Base-by-base conservation (phyloP, 768 basidiomycete genomes). In the Tulasnella sp. region DNA sequence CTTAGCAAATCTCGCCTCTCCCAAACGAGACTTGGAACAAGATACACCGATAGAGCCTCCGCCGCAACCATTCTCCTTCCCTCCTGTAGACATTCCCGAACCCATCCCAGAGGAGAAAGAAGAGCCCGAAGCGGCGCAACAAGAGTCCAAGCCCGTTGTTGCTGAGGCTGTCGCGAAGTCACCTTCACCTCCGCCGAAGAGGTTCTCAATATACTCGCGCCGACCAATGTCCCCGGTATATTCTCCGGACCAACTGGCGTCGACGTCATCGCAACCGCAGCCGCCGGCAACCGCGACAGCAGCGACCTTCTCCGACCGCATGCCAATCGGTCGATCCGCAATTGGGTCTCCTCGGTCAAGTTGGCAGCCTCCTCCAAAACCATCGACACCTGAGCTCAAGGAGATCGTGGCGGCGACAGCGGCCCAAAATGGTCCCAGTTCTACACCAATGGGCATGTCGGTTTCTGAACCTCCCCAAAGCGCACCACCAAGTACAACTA, bases 201-300 rank as follows among this genome's bases (percentile, higher is more conserved):
- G 67, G 29, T 38, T 70, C 39, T 76, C 75, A 36, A 70, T 76
- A 39, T 76, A 75, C 74, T 75, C 74, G 12, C n/a, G 74, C 4
- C 36, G 37, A 68, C 74, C 74, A 36, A 67, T 75, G 38, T 75
- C 74, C n/a, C 74, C 74, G n/a, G 67, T 75, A 31, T 75, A 75
- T 38, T 75, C 74, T n/a, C 74, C 74, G 29, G 38, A 75, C 74
- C 42, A 54, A 29, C 40, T 68, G 22, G 49, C 49, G 49, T 49
- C 49, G 49, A 49, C 49, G 49, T 49, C 49, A 49, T 49, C 49
- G 49, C 49, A 49, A 49, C 49, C 49, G 49, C 49, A 49, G 67
- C 67, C 31, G 17, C 37, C 67, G 37, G 67, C 67, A 34, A 38
- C 31, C 67, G 31, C 67, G 17, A 67, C 67, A 67, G 31, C 2